phyloP scores from a whole-genome alignment of 2,329 filamentous ascomycete genomes.

The Didymella pomorum region DNA sequence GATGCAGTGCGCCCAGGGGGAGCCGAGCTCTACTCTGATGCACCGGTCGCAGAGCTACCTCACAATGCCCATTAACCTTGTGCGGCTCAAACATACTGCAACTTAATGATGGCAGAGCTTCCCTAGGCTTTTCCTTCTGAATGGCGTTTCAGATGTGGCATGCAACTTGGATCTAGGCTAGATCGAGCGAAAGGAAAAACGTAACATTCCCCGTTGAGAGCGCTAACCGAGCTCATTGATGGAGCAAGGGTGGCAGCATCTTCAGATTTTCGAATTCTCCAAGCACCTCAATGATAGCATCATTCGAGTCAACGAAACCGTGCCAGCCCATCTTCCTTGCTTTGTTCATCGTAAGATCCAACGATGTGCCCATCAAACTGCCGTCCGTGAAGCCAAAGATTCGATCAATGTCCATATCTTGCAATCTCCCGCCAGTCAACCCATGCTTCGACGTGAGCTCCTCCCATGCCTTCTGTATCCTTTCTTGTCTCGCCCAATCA shows the following conservation, averaged over 20 bases:
- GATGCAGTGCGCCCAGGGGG: too few species aligned
- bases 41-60: too few species aligned
- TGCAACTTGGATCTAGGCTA: too few species aligned
- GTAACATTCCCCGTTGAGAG: too few species aligned
- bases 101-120: too few species aligned
- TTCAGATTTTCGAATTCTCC: constrained; percentile 53
- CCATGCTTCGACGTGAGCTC: constrained; percentile 54
- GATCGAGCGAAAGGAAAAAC: too few species aligned
- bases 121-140: too few species aligned
- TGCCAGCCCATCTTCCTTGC: constrained; percentile 57
- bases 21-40: too few species aligned
- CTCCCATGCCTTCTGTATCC: constrained; percentile 57
- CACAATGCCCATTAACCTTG: too few species aligned
- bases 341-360: constrained; percentile 55
- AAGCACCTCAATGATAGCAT: constrained; percentile 55
- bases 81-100: too few species aligned
- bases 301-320: constrained; percentile 57
- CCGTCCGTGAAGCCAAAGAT: constrained; percentile 59
- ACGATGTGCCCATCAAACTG: constrained; percentile 43
- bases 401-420: constrained; percentile 53
- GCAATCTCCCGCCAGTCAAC: constrained; percentile 52
- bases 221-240: too few species aligned
- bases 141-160: too few species aligned
- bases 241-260: constrained; percentile 51
- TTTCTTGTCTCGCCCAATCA: constrained; percentile 56